Percentiles rank a stretch among this genome's conserved stretches.
Conservation (phyloP, 1,284 basidiomycete species). For the Moesziomyces sp. region DNA sequence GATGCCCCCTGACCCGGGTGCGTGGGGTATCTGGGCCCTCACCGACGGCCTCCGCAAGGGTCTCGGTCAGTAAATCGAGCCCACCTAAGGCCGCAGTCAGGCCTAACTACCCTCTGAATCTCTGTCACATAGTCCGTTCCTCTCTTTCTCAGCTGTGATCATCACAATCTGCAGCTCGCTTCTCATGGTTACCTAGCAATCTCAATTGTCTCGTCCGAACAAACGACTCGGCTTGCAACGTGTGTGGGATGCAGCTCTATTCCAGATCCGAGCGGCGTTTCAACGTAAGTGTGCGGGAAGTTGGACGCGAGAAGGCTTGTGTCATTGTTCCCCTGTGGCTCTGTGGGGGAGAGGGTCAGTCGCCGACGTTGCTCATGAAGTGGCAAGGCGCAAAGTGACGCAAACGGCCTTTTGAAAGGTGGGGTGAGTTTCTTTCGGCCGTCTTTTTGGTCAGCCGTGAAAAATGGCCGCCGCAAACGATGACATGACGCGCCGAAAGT, state of each 20-base stretch:
- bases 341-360: no score
- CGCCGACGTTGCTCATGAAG: no score
- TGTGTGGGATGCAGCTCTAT: no score
- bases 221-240: neutral
- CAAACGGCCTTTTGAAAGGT: neutral
- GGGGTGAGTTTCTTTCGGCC: neutral
- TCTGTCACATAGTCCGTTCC: slow-evolving; percentile 1
- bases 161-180: neutral
- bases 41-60: slow-evolving; percentile 63
- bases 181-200: neutral
- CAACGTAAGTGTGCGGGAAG: no score
- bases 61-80: slow-evolving; percentile 27
- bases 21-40: slow-evolving; percentile 72
- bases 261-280: no score
- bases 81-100: no score
- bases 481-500: slow-evolving; percentile 4
- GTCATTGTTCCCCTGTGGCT: no score
- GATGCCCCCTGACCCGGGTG: slow-evolving; percentile 72
- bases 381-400: neutral
- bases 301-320: no score
- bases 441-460: neutral
- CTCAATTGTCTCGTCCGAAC: neutral
- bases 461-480: neutral
- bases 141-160: slow-evolving; percentile 1
- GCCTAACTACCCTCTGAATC: neutral